Conservation (phyloP, 2,329 filamentous ascomycete species). For the Aureobasidium sp. region DNA sequence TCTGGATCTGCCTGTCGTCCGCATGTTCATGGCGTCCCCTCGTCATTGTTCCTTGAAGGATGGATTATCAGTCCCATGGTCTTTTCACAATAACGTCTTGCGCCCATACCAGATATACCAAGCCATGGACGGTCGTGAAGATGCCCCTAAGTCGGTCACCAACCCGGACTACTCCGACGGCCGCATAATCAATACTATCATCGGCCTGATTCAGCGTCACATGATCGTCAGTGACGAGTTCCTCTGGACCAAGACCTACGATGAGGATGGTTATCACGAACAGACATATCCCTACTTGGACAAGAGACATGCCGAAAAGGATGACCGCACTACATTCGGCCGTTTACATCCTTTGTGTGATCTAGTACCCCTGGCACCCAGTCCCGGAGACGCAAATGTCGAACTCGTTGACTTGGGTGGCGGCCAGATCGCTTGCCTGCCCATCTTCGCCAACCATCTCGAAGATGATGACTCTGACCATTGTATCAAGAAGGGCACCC, state of each 20-base stretch:
- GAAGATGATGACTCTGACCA: neutral
- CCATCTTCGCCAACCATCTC: neutral
- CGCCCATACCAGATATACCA: conserved; percentile 14
- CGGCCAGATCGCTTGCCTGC: neutral
- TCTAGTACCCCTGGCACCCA: neutral
- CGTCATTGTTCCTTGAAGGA: neutral
- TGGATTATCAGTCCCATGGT: conserved; percentile 11
- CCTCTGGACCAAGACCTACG: neutral
- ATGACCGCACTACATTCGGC: neutral
- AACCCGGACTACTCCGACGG: conserved; percentile 17
- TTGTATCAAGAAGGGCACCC: neutral
- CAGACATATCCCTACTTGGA: neutral
- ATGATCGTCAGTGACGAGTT: neutral
- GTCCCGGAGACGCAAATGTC: conserved; percentile 1
- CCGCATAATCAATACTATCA: conserved; percentile 17
- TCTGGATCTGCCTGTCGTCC: conserved; percentile 8
- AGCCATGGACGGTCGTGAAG: conserved; percentile 13
- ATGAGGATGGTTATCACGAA: conserved; percentile 7
- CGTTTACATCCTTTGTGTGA: conserved; percentile 9
- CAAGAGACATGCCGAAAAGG: neutral
- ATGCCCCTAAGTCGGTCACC: neutral
- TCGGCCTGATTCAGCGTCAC: conserved; percentile 11
- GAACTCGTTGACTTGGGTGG: conserved; percentile 6
- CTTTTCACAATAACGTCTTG: conserved; percentile 16
- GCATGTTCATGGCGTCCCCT: neutral